Percentiles rank a stretch among this genome's conserved stretches.
These are phyloP conservation scores for Torulaspora quercuum DNA, from an alignment of 805 yeast species.

Conservation along the genomic window DNA sequence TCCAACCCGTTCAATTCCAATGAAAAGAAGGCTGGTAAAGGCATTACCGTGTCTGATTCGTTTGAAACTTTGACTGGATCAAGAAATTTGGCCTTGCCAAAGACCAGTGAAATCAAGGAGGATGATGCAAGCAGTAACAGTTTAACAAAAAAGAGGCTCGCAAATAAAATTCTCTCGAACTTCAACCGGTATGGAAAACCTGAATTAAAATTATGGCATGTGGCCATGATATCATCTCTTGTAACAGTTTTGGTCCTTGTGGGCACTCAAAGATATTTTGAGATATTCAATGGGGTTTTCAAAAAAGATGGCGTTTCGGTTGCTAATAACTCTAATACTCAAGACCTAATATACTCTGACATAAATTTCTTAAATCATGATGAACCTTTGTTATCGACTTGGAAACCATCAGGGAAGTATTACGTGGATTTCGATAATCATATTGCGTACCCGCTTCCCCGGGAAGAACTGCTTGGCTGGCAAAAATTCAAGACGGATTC, in stretches of 20 bases:
- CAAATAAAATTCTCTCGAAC: not conserved
- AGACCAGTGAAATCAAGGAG: not conserved
- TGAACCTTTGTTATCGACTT: slow-evolving; percentile 10
- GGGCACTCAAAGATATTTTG: slow-evolving; percentile 12
- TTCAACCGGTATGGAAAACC: slow-evolving; percentile 1
- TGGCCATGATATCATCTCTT: slow-evolving; percentile 15
- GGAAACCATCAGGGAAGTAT: slow-evolving; percentile 26
- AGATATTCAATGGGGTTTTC: slow-evolving; percentile 7
- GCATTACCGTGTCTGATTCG: slow-evolving; percentile 11
- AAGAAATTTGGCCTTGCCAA: slow-evolving; percentile 1
- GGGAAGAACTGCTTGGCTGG: slow-evolving; percentile 15
- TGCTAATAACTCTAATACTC: slow-evolving; percentile 5
- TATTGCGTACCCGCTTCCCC: slow-evolving; percentile 20
- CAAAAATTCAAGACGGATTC: slow-evolving; percentile 13
- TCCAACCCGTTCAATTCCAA: slow-evolving; percentile 9
- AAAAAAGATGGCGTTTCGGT: slow-evolving; percentile 3
- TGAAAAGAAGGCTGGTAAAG: slow-evolving; percentile 3
- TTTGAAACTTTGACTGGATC: slow-evolving; percentile 19
- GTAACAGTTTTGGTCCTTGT: slow-evolving; percentile 13
- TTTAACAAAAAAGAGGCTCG: not conserved
- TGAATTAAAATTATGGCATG: slow-evolving; percentile 16
- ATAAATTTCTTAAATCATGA: slow-evolving; percentile 13
- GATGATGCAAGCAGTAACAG: not conserved
- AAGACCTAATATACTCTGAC: slow-evolving; percentile 13
- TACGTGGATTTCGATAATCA: slow-evolving; percentile 27